A percentile compares a stretch with the other conserved stretches of the same genome.
Conservation (phyloP, 2,329 filamentous ascomycete genomes). For the Scedosporium minutisporum region DNA sequence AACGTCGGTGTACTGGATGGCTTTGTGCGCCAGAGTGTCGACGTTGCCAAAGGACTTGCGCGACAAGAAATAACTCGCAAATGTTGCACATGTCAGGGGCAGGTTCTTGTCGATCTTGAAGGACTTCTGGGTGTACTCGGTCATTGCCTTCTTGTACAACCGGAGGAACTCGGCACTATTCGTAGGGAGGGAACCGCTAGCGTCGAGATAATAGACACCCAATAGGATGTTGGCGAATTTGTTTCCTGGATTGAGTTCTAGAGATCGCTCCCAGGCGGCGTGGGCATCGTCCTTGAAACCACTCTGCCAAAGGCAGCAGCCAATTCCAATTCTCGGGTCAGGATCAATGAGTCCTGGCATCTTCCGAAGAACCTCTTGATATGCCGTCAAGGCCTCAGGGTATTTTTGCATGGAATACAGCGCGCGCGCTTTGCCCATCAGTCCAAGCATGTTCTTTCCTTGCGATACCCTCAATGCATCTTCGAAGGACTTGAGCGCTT, state of each 20-base stretch:
- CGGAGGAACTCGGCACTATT: constrained; percentile 76
- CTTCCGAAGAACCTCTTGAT: constrained; percentile 78
- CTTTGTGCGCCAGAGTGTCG: constrained; percentile 79
- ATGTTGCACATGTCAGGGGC: constrained; percentile 81
- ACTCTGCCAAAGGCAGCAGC: constrained; percentile 94
- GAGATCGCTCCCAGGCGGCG: constrained; percentile 69
- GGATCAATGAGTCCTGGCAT: constrained; percentile 85
- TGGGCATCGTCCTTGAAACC: constrained; percentile 91
- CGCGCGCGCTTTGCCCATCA: constrained; percentile 80
- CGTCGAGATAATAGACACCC: constrained; percentile 80
- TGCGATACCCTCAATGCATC: constrained; percentile 80
- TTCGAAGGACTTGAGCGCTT: constrained; percentile 87
- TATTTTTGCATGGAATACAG: constrained; percentile 82
- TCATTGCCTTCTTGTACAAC: constrained; percentile 89
- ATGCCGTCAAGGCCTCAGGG: constrained; percentile 69
- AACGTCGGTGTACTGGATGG: constrained; percentile 91
- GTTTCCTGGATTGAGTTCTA: constrained; percentile 72
- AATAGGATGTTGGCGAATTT: constrained; percentile 86
- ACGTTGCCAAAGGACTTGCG: constrained; percentile 73
- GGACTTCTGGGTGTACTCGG: constrained; percentile 83
- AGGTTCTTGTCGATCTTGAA: constrained; percentile 90
- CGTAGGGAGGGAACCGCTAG: constrained; percentile 71
- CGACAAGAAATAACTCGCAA: constrained; percentile 81
- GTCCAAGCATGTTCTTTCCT: constrained; percentile 82
- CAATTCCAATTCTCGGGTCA: constrained; percentile 91